Percentiles rank a stretch among this genome's conserved stretches.
Conservation (phyloP, 176 grass and related monocot species). For the Saccharum spontaneum region DNA sequence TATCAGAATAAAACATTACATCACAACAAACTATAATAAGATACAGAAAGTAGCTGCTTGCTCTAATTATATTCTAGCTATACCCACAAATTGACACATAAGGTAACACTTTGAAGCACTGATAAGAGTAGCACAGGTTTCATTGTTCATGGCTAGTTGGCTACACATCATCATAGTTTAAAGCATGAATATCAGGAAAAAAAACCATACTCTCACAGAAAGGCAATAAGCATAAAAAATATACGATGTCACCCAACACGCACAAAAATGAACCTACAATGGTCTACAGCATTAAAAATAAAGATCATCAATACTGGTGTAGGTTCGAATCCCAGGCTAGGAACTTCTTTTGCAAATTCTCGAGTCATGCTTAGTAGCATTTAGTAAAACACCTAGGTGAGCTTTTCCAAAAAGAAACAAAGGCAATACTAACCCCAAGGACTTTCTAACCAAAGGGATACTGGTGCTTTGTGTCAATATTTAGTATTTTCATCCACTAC, state of each 20-base stretch:
- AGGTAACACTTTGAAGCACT: neutral
- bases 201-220: conserved; percentile 13
- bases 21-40: conserved; percentile 14
- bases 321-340: neutral
- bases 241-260: neutral
- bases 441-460: neutral
- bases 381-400: neutral
- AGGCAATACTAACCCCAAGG: neutral
- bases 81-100: neutral
- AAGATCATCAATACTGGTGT: neutral
- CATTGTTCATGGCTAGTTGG: neutral
- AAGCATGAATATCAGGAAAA: neutral
- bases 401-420: neutral
- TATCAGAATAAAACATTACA: conserved; percentile 25
- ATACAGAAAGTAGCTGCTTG: neutral
- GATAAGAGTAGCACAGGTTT: conserved; percentile 1
- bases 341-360: too few species aligned
- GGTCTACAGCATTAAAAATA: neutral
- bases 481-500: neutral
- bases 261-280: neutral
- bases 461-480: neutral
- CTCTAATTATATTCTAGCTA: conserved; percentile 6
- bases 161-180: neutral
- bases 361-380: too few species aligned
- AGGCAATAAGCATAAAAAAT: neutral